Conservation (phyloP, 495 filamentous ascomycete genomes). For the Aspergillus nidulans region DNA sequence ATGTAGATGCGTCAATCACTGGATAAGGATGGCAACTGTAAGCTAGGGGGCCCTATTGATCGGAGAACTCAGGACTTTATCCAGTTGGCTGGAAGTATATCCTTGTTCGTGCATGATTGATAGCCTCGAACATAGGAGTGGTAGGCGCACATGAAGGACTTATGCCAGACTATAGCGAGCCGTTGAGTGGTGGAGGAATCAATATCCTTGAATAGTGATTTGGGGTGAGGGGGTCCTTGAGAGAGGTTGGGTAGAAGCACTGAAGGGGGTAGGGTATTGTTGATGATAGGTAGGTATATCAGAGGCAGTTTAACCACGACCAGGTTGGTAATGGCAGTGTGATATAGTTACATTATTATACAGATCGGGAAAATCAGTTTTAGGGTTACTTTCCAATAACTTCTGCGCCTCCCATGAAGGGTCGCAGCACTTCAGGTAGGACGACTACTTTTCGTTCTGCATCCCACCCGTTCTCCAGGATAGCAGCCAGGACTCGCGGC, state of each 20-base stretch:
- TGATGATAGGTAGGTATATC: background rate
- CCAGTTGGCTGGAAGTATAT: slow-evolving; percentile 34
- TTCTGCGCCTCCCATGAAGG: slow-evolving; percentile 75
- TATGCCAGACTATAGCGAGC: slow-evolving; percentile 21
- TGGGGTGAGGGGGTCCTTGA: no score
- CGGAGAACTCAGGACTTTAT: slow-evolving; percentile 30
- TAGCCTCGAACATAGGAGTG: slow-evolving; percentile 18
- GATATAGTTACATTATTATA: slow-evolving; percentile 4
- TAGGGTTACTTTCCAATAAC: slow-evolving; percentile 43
- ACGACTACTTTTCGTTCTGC: slow-evolving; percentile 56
- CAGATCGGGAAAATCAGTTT: background rate
- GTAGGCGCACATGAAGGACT: slow-evolving; percentile 17
- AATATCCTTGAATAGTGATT: no score
- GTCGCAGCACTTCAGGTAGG: slow-evolving; percentile 72
- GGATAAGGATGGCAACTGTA: slow-evolving; percentile 19
- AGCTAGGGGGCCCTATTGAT: slow-evolving; percentile 28
- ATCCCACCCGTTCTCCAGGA: slow-evolving; percentile 93
- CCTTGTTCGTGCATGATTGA: background rate
- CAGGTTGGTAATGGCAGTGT: background rate
- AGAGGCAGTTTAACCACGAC: background rate
- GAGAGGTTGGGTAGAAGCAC: background rate
- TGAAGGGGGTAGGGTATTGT: background rate
- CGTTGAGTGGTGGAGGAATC: no score
- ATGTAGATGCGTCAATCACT: slow-evolving; percentile 33
- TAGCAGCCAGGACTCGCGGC: slow-evolving; percentile 79